Evolutionary conservation across 768 basidiomycete genomes (phyloP).

Genomic region (Calocybe indica): DNA sequence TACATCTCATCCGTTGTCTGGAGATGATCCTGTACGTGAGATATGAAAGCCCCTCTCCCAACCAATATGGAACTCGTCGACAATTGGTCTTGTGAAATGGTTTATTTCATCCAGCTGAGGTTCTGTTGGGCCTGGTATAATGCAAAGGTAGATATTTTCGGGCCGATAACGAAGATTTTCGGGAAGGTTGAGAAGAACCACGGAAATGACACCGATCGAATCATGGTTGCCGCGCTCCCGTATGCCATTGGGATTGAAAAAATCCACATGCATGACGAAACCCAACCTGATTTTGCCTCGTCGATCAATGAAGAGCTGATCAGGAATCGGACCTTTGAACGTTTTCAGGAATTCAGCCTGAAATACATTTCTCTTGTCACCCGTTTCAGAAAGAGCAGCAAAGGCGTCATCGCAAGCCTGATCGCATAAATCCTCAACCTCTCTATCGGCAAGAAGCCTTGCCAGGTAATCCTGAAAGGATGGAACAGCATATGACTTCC

Average conservation of each 20-base stretch:
- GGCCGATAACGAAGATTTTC: constrained; percentile 19
- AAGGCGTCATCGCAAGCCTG: constrained; percentile 7
- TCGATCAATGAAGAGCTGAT: constrained; percentile 2
- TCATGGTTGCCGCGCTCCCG: constrained; percentile 14
- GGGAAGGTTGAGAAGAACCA: constrained; percentile 25
- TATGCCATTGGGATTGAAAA: constrained; percentile 27
- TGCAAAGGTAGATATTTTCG: constrained; percentile 24
- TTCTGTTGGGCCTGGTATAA: constrained; percentile 22
- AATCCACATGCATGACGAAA: constrained; percentile 24
- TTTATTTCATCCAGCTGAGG: constrained; percentile 19
- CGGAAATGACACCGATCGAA: constrained; percentile 22
- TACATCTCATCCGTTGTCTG: not conserved
- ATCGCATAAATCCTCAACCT: constrained; percentile 1
- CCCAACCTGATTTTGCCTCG: constrained; percentile 6
- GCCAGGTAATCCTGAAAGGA: constrained; percentile 8
- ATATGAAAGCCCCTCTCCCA: constrained; percentile 13
- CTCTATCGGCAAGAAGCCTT: constrained; percentile 1
- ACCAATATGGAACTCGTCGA: constrained; percentile 13
- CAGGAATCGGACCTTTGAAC: constrained; percentile 1
- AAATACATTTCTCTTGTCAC: constrained; percentile 1
- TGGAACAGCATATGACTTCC: constrained; percentile 5
- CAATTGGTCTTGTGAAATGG: constrained; percentile 18
- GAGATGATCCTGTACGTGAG: constrained; percentile 10
- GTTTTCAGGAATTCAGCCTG: not conserved
- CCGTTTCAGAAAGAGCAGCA: not conserved